Evolutionary conservation across 371 early-diverging fungal genomes (phyloP).

Genomic region (Saksenaea oblongispora): DNA sequence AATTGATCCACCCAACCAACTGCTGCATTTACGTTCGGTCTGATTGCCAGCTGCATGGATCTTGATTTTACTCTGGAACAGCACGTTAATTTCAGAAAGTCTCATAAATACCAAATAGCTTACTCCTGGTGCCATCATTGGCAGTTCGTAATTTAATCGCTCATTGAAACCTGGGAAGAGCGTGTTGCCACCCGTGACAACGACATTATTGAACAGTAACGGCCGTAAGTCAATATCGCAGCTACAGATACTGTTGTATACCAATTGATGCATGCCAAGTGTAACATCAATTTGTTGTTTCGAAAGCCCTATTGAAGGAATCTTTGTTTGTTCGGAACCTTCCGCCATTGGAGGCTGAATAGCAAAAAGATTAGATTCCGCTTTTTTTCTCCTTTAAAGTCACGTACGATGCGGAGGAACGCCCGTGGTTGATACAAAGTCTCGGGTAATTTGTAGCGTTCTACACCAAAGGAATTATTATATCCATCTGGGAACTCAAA

Average conservation of each 20-base stretch:
- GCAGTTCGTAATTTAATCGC: constrained; percentile 76
- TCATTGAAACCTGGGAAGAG: constrained; percentile 88
- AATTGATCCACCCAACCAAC: constrained; percentile 98
- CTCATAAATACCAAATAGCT: constrained; percentile 15
- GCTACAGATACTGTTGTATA: constrained; percentile 64
- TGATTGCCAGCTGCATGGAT: constrained; percentile 77
- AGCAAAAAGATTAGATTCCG: not conserved
- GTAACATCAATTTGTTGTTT: constrained; percentile 38
- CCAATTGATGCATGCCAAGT: constrained; percentile 69
- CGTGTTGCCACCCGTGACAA: constrained; percentile 90
- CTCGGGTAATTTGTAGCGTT: constrained; percentile 85
- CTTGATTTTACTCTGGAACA: constrained; percentile 71
- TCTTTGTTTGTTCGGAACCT: constrained; percentile 11
- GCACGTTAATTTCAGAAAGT: not conserved
- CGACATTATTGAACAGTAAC: constrained; percentile 75
- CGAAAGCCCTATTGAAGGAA: constrained; percentile 31
- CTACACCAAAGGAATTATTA: constrained; percentile 77
- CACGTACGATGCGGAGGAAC: constrained; percentile 26
- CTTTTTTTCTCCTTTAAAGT: not conserved
- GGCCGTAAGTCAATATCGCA: constrained; percentile 92
- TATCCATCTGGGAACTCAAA: constrained; percentile 97
- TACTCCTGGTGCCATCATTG: constrained; percentile 75
- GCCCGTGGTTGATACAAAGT: constrained; percentile 80
- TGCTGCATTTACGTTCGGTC: constrained; percentile 84
- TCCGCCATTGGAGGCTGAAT: constrained; percentile 8